Evolutionary conservation across 2,329 filamentous ascomycete species (phyloP), one percentile per base, ranked within the genome.

Genomic region (Trichoderma endophyticum): DNA sequence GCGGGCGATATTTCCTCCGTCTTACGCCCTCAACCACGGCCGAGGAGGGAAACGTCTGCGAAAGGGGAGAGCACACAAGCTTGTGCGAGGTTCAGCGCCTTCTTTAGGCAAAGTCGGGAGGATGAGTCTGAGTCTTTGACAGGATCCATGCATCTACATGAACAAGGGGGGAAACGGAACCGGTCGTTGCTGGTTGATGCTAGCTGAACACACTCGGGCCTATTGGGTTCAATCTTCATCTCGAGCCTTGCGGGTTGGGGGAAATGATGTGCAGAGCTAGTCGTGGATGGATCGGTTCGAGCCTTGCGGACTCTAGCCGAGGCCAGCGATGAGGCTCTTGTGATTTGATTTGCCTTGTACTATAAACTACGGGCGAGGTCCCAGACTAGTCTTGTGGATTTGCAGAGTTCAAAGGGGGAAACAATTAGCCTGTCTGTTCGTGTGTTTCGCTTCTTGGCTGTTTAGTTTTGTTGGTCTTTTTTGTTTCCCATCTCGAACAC

Each of bases 21-120:
- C 68, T 70, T 70, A 70, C 68, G 30, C 21, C n/a, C 26, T 28
- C 11, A 36, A n/a, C 48, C 48, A 28, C 51, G 43, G 14, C 51
- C 30, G 3, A 57, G 51, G 51, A 67, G 48, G 64, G 64, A 56
- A 67, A 67, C 64, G 64, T 67, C 48, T 67, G 64, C 64, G 64
- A 67, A 24, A 51, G 21, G 32, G n/a, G n/a, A 14, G 3, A 51
- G 48, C 48, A 4, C 48, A 54, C 11, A 6, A 54, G 21, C 48
- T 24, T 11, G 34, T 39, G 60, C 7, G n/a, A 21, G n/a, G 14
- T 26, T 2, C 32, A 43, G 8, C n/a, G 4, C 26, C 57, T n/a
- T 24, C 2, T 3, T 48, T 56, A 3, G 39, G 32, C 28, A 60
- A 60, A 43, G 39, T 34, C 34, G 60, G 60, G 26, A 18, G 28